phyloP scores from a whole-genome alignment of 371 early-diverging fungal genomes.

The Amoeboaphelidium protococcarum region DNA sequence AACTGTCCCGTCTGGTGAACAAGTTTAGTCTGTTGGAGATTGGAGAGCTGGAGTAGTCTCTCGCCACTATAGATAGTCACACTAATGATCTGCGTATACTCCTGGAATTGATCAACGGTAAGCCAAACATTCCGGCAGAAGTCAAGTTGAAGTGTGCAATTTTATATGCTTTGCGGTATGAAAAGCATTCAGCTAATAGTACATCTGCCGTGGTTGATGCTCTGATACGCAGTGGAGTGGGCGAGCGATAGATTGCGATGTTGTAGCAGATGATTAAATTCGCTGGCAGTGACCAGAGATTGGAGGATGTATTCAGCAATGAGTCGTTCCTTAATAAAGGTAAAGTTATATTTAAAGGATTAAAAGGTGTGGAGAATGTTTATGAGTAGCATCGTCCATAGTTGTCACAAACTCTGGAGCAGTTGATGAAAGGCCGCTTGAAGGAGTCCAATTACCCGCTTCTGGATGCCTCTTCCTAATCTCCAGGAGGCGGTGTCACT shows the following conservation, averaged over 20 bases:
- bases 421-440: conserved; percentile 46
- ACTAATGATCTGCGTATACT: conserved; percentile 38
- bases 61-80: conserved; percentile 67
- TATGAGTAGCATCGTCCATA: conserved; percentile 86
- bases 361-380: conserved; percentile 83
- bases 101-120: conserved; percentile 33
- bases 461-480: conserved; percentile 25
- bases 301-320: conserved; percentile 63
- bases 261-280: conserved; percentile 43
- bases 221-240: conserved; percentile 33
- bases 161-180: conserved; percentile 70
- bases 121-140: conserved; percentile 31
- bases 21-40: conserved; percentile 44
- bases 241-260: conserved; percentile 35
- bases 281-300: conserved; percentile 50
- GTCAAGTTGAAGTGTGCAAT: conserved; percentile 49
- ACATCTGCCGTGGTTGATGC: conserved; percentile 31
- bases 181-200: conserved; percentile 39
- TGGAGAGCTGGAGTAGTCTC: conserved; percentile 72
- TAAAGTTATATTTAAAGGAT: conserved; percentile 19
- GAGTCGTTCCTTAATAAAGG: conserved; percentile 52
- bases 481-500: no score
- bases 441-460: conserved; percentile 50
- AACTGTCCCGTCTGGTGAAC: conserved; percentile 53
- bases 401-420: conserved; percentile 41